These are phyloP conservation scores for Fusarium annulatum DNA, from an alignment of 2,329 filamentous ascomycete genomes.

Conservation along the genomic window DNA sequence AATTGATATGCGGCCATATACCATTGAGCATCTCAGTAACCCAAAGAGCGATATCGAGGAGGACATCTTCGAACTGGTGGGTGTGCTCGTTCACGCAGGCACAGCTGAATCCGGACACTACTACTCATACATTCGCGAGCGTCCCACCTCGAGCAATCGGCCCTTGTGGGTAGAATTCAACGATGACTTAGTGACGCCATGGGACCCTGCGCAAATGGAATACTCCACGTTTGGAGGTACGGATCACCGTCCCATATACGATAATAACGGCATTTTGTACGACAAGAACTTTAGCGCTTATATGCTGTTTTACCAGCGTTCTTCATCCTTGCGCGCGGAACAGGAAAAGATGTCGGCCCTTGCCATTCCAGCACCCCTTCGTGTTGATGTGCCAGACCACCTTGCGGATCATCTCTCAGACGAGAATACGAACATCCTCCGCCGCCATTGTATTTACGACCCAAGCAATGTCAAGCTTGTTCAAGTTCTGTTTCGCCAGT, in stretches of 20 bases:
- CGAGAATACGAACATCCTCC: conserved; percentile 79
- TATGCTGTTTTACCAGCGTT: conserved; percentile 96
- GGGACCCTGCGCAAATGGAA: conserved; percentile 79
- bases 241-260: conserved; percentile 63
- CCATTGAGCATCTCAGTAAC: conserved; percentile 82
- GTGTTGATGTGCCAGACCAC: conserved; percentile 56
- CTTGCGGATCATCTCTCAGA: conserved; percentile 70
- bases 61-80: conserved; percentile 93
- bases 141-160: conserved; percentile 64
- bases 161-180: conserved; percentile 91
- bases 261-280: conserved; percentile 59
- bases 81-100: conserved; percentile 91
- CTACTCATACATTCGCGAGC: conserved; percentile 92
- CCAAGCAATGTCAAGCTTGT: conserved; percentile 76
- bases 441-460: conserved; percentile 84
- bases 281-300: conserved; percentile 89
- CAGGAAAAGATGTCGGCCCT: conserved; percentile 57
- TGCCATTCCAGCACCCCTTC: conserved; percentile 50
- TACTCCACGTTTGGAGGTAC: conserved; percentile 82
- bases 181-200: conserved; percentile 82
- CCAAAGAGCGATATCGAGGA: conserved; percentile 64
- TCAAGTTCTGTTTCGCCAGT: conserved; percentile 67
- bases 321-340: conserved; percentile 69
- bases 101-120: conserved; percentile 96
- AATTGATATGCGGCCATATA: conserved; percentile 91